A percentile compares a stretch with the other conserved stretches of the same genome.
Evolutionary conservation across 495 filamentous ascomycete species (phyloP).

Genomic region (Hypoxylon subgilvum): DNA sequence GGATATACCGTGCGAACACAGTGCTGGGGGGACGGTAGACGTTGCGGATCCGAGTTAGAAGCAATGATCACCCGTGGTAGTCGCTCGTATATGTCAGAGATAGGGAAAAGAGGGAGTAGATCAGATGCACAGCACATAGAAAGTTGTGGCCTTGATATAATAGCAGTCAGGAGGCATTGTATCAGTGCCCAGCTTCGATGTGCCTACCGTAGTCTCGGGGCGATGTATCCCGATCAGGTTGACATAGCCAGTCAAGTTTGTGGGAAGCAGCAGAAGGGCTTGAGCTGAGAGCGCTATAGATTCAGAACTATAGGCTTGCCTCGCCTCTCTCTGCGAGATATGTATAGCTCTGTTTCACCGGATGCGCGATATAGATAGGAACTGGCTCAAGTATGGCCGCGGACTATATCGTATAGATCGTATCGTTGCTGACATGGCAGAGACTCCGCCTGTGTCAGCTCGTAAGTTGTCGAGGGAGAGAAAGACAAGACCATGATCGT

Average conservation of each 20-base stretch:
- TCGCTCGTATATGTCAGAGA: neutral
- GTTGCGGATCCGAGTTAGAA: no score
- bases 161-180: neutral
- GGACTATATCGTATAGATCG: slow-evolving; percentile 7
- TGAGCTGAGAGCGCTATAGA: neutral
- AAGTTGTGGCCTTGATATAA: neutral
- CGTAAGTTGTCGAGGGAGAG: neutral
- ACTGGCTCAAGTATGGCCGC: neutral
- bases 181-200: neutral
- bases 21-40: neutral
- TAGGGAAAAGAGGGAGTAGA: neutral
- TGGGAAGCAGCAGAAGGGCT: neutral
- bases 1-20: slow-evolving; percentile 9
- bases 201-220: slow-evolving; percentile 1
- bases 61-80: no score
- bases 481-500: neutral
- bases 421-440: slow-evolving; percentile 5
- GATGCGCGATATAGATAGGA: slow-evolving; percentile 12
- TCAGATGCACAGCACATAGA: neutral
- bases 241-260: neutral
- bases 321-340: neutral
- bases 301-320: neutral
- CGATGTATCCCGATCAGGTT: neutral
- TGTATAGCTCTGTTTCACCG: neutral
- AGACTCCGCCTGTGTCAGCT: neutral